Conservation (phyloP, 106 monocot species). For the Dactylorhiza incarnata region DNA sequence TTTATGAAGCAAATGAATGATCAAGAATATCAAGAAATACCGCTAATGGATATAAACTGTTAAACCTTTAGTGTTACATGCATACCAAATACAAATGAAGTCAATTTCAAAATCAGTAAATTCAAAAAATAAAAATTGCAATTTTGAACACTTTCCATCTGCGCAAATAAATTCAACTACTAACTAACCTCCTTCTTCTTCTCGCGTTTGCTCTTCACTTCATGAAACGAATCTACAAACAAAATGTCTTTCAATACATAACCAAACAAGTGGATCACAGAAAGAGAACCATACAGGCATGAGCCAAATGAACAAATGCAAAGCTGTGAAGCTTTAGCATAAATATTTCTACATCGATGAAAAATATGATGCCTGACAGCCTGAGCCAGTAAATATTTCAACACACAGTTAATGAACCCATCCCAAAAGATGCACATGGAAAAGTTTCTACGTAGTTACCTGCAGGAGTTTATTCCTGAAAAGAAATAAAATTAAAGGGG, state of each 20-base stretch:
- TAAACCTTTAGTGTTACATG: neutral
- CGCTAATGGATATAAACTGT: neutral
- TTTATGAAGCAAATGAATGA: neutral
- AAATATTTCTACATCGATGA: neutral
- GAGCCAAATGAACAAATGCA: neutral
- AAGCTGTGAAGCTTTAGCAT: neutral
- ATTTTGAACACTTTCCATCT: neutral
- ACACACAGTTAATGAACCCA: neutral
- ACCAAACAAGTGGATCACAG: neutral
- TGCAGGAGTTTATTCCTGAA: neutral
- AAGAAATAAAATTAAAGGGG: neutral
- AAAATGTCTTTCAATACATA: neutral
- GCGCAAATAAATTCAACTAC: neutral
- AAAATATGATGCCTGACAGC: neutral
- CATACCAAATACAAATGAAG: neutral
- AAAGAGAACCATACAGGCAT: neutral
- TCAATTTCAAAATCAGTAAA: neutral
- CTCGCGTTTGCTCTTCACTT: conserved; percentile 95
- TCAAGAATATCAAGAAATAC: neutral
- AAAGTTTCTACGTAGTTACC: neutral
- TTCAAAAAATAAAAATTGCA: neutral
- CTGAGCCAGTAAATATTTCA: neutral
- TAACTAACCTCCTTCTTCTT: conserved; percentile 94
- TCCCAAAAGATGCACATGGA: neutral
- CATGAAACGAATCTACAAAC: conserved; percentile 86